These are phyloP conservation scores for Fomitopsis schrenkii DNA, from an alignment of 1,284 basidiomycete species.

Conservation along the genomic window DNA sequence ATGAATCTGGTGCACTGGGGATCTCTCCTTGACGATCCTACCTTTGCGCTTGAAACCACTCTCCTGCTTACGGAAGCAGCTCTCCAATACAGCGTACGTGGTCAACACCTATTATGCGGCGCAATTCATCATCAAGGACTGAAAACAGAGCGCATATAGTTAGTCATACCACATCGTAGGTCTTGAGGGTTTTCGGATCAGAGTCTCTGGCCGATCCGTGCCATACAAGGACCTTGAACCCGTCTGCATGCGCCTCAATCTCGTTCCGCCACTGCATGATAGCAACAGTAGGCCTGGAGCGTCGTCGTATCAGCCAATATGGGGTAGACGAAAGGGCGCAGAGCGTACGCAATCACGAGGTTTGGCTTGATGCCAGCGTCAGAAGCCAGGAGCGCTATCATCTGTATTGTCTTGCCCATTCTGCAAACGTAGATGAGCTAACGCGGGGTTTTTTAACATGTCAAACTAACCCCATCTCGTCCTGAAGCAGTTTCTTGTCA, in stretches of 20 bases:
- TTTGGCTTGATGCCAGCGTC: constrained; percentile 74
- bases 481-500: constrained; percentile 37
- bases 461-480: constrained; percentile 81
- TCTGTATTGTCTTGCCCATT: constrained; percentile 99
- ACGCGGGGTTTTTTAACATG: too few species aligned
- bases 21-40: constrained; percentile 84
- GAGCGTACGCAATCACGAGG: constrained; percentile 82
- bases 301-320: not conserved
- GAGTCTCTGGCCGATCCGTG: constrained; percentile 76
- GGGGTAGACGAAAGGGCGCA: not conserved
- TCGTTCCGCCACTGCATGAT: constrained; percentile 99
- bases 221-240: constrained; percentile 85
- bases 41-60: constrained; percentile 88
- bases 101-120: constrained; percentile 48
- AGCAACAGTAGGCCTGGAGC: constrained; percentile 82
- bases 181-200: constrained; percentile 65
- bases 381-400: constrained; percentile 86
- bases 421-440: constrained; percentile 33
- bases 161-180: constrained; percentile 80
- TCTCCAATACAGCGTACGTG: constrained; percentile 87
- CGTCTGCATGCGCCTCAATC: constrained; percentile 78
- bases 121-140: not conserved
- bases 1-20: constrained; percentile 78
- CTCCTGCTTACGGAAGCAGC: constrained; percentile 90
- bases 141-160: not conserved